Base-by-base conservation (phyloP, 768 basidiomycete species). In the Fomitopsis pulvina region DNA sequence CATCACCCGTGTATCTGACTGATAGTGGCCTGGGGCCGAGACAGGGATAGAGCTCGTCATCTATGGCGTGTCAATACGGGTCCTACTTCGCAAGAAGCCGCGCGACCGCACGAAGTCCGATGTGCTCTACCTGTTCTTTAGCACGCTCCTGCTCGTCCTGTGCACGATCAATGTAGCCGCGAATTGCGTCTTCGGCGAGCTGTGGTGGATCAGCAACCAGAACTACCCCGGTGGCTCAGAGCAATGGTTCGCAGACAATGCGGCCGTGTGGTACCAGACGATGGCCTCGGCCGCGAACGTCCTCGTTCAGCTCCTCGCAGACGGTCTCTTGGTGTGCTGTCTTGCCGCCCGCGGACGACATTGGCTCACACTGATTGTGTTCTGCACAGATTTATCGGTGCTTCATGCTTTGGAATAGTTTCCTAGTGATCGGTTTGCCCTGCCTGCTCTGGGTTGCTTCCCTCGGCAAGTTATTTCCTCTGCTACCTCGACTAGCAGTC, bases 161-260 rank as follows among this genome's bases (percentile, higher is more conserved):
- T 60, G 63, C 58, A 68, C 71, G 4, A 44, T 68, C 14, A 69
- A 61, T 47, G 52, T 68, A 29, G 57, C 59, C 27, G 52, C 52
- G 29, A 58, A 66, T 43, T 52, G 54, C n/a, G 16, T 69, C 12
- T 65, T 70, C 25, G 66, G 63, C 4, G 58, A 71, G 47, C 57
- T 59, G 42, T 66, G 68, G 61, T 75, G 73, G 72, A 53, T 74
- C 21, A 52, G 52, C 16, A 38, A 70, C 16, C 49, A 52, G 2
- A 45, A 56, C 39, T 67, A 58, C 32, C 68, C 68, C 1, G 71
- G 70, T 2, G 73, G 73, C 0, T 63, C 66, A 3, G 60, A 57
- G 5, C 61, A 55, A 20, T 73, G 71, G 48, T 62, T 68, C 38
- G 56, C 47, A 9, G 40, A 54, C 26, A 45, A 70, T 44, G 44